phyloP scores from a whole-genome alignment of 148 eudicot species.

The Arbutus unedo region DNA sequence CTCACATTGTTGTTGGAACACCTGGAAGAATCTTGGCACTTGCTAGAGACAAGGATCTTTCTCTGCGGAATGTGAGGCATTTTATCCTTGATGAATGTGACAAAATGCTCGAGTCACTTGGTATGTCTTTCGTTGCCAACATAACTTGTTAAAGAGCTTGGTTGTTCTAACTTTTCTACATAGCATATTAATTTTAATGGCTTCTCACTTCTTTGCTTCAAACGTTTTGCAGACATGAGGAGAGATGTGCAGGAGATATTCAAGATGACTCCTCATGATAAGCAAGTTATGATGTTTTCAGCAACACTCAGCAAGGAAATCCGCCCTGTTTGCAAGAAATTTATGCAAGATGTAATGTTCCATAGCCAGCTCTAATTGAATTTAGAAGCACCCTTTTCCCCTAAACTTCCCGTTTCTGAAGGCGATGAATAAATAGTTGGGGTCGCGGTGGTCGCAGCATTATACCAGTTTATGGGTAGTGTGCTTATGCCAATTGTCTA shows the following conservation, averaged over 20 bases:
- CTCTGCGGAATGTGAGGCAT: constrained; percentile 62
- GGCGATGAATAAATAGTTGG: constrained; percentile 34
- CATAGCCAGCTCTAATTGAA: constrained; percentile 70
- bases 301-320: constrained; percentile 97
- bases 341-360: constrained; percentile 97
- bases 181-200: not conserved
- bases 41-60: constrained; percentile 65
- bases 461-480: constrained; percentile 18
- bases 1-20: constrained; percentile 78
- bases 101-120: constrained; percentile 80
- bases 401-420: constrained; percentile 41
- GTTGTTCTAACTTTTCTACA: not conserved
- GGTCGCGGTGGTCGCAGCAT: constrained; percentile 35
- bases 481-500: constrained; percentile 17
- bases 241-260: constrained; percentile 95
- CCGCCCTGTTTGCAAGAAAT: constrained; percentile 98
- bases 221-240: constrained; percentile 69
- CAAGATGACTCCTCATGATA: constrained; percentile 99
- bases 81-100: constrained; percentile 82
- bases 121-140: constrained; percentile 25
- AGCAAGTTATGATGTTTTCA: constrained; percentile 99
- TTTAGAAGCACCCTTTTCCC: constrained; percentile 48
- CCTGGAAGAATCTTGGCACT: constrained; percentile 73
- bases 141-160: not conserved
- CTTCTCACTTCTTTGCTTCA: not conserved